Percentiles rank a stretch among this genome's conserved stretches.
phyloP scores from a whole-genome alignment of 2,329 filamentous ascomycete genomes.

The Metarhizium robertsii region DNA sequence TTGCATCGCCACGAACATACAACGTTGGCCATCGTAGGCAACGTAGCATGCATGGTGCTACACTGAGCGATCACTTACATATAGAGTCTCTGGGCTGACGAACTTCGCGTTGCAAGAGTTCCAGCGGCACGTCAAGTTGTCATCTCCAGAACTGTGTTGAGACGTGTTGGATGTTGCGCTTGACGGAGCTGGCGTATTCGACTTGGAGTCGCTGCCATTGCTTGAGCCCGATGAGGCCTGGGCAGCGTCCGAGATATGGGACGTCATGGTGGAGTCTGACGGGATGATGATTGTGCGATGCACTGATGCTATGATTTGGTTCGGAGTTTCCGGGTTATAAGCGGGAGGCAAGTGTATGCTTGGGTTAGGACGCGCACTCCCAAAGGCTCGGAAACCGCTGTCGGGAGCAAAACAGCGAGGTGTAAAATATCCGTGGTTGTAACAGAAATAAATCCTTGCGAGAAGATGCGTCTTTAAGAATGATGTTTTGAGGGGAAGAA shows the following conservation, averaged over 20 bases:
- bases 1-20: not conserved
- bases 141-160: constrained; percentile 33
- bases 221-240: constrained; percentile 12
- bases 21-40: not conserved
- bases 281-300: constrained; percentile 6
- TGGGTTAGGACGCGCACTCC: not conserved
- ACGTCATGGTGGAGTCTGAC: constrained; percentile 21
- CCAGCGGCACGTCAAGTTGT: constrained; percentile 54
- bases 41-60: not conserved
- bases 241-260: constrained; percentile 17
- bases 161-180: constrained; percentile 37
- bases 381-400: not conserved
- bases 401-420: not conserved
- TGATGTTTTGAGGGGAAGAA: constrained; percentile 1
- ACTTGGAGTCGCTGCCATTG: constrained; percentile 38
- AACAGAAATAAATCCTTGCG: not conserved
- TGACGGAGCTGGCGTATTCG: constrained; percentile 42
- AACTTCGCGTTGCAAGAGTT: constrained; percentile 51
- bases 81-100: constrained; percentile 46
- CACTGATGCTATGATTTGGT: not conserved
- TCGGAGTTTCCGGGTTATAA: not conserved
- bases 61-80: constrained; percentile 34
- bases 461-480: constrained; percentile 6
- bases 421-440: not conserved
- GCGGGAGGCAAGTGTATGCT: not conserved